Evolutionary conservation across 805 yeast species (phyloP).

Genomic region (Myxozyma geophila): DNA sequence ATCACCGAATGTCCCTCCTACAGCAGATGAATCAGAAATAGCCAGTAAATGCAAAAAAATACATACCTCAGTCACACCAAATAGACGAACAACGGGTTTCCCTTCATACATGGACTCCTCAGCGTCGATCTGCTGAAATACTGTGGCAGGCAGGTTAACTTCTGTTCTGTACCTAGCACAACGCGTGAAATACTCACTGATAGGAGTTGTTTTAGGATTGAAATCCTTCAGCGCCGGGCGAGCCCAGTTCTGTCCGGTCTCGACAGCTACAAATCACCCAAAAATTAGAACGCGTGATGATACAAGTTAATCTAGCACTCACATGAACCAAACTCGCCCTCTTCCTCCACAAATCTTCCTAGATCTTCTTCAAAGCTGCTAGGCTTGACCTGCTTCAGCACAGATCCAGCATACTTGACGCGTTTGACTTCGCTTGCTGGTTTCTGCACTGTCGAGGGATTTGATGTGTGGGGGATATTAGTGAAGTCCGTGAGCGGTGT

Average conservation of each 20-base stretch:
- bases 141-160: slow-evolving; percentile 26
- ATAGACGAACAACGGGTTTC: slow-evolving; percentile 67
- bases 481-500: slow-evolving; percentile 32
- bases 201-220: slow-evolving; percentile 55
- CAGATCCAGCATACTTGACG: slow-evolving; percentile 6
- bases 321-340: slow-evolving; percentile 20
- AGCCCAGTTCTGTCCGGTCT: slow-evolving; percentile 53
- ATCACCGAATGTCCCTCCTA: slow-evolving; percentile 81
- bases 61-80: slow-evolving; percentile 74
- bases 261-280: slow-evolving; percentile 15
- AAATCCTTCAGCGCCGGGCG: slow-evolving; percentile 60
- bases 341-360: slow-evolving; percentile 50
- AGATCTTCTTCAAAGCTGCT: slow-evolving; percentile 61
- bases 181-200: slow-evolving; percentile 39
- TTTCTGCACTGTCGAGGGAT: background rate
- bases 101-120: slow-evolving; percentile 78
- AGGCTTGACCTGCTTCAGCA: slow-evolving; percentile 39
- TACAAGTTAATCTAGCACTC: background rate
- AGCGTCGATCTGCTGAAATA: slow-evolving; percentile 92
- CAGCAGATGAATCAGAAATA: background rate
- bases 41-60: background rate
- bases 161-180: background rate
- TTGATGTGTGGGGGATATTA: slow-evolving; percentile 17
- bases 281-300: background rate
- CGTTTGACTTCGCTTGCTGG: slow-evolving; percentile 18